Conservation (phyloP, 2,329 filamentous ascomycete genomes). For the Diaporthe vexans region DNA sequence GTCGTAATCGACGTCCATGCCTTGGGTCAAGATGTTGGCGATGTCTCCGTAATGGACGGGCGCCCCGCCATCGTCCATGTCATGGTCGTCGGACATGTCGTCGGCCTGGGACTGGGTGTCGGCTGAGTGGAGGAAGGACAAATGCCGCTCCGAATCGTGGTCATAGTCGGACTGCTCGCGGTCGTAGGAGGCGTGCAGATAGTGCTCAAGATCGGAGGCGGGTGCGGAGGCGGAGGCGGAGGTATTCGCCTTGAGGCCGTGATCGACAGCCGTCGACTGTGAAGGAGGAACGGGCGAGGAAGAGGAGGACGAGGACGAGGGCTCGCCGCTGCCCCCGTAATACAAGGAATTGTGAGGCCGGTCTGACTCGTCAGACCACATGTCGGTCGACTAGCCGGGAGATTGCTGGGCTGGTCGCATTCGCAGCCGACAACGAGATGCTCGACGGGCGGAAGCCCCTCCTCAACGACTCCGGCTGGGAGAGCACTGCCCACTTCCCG, state of each 20-base stretch:
- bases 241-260: constrained; percentile 13
- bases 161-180: constrained; percentile 29
- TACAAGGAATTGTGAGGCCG: constrained; percentile 27
- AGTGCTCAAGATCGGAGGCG: constrained; percentile 21
- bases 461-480: constrained; percentile 8
- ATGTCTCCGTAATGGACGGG: constrained; percentile 44
- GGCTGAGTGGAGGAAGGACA: constrained; percentile 26
- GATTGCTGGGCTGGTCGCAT: constrained; percentile 33
- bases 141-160: constrained; percentile 13
- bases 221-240: neutral
- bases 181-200: constrained; percentile 31
- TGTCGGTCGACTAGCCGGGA: constrained; percentile 41
- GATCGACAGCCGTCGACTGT: neutral
- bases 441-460: constrained; percentile 8
- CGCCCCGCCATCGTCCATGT: constrained; percentile 46
- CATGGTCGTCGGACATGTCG: constrained; percentile 45
- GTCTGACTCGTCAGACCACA: constrained; percentile 42
- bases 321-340: constrained; percentile 10
- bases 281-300: constrained; percentile 9
- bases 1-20: constrained; percentile 45
- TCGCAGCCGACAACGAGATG: constrained; percentile 29
- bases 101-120: constrained; percentile 37
- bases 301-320: constrained; percentile 23
- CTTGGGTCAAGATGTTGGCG: constrained; percentile 43
- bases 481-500: constrained; percentile 3